Base-by-base conservation (phyloP, 306 rosid genomes). In the Quercus cerris region DNA sequence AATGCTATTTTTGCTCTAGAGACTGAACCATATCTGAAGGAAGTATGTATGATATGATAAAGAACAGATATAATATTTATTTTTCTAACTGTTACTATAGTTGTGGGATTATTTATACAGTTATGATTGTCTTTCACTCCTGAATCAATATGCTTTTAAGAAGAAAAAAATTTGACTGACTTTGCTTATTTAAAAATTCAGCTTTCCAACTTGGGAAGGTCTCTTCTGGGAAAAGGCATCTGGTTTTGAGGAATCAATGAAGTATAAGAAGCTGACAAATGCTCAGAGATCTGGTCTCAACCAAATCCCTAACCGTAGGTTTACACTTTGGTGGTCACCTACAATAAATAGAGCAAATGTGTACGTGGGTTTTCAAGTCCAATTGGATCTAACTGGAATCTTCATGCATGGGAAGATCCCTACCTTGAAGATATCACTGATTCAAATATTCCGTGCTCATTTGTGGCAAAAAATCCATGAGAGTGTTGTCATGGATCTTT, bases 271-370 rank as follows among this genome's bases (percentile, higher is more conserved):
- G 93, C 88, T 96, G 81, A 96, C 99, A 5, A 96, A 96, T 88
- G 99, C 99, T 14, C 99, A 96, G 91, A 89, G 99, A 90, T 96
- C 99, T 73, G 99, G 99, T 91, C 97, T 96, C 25, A 96, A 96
- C 88, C 99, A 96, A 86, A 96, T 96, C 52, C 99, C 99, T 35
- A 96, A 96, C 73, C 99, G 98, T 87, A 93, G 99, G 76, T 96
- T 96, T 81, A 96, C 99, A 23, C 98, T 96, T n/a, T 96, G 99
- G 99, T 96, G 99, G 99, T 96, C 99, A 15, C 99, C 99, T 46
- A 96, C 99, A 19, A 96, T 96, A 64, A 96, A 96, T 78, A 90
- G 99, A 67, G 99, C 99, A 83, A 96, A 96, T 85, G 99, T 96
- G 55, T 96, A 96, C 62, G 99, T 96, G 55, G 99, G 99, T 81